phyloP scores from a whole-genome alignment of 1,284 basidiomycete genomes.

The Psilocybe mexicana region DNA sequence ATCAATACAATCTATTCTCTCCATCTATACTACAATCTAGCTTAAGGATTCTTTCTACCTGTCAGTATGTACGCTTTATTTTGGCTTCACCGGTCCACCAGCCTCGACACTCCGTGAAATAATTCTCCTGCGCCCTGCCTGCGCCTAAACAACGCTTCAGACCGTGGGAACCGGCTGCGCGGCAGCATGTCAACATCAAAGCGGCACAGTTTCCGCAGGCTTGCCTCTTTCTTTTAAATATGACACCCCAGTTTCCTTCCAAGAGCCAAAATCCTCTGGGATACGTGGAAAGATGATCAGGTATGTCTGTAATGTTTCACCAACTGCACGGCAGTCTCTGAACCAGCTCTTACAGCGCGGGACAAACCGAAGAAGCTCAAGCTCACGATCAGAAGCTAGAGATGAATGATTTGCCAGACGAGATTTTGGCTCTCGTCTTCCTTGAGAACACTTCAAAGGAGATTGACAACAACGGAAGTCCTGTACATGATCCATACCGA shows the following conservation, averaged over 20 bases:
- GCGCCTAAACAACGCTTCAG: no score
- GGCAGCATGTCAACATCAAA: neutral
- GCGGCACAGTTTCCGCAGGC: slow-evolving; percentile 9
- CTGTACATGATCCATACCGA: slow-evolving; percentile 10
- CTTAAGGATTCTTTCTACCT: no score
- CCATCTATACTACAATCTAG: no score
- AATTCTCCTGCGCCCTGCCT: no score
- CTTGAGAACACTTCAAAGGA: slow-evolving; percentile 18
- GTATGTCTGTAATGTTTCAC: neutral
- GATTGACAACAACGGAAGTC: neutral
- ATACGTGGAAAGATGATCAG: neutral
- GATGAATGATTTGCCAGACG: slow-evolving; percentile 18
- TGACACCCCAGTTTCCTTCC: neutral
- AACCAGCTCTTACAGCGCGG: neutral
- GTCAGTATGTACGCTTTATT: no score
- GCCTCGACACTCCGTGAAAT: no score
- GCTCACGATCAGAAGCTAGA: no score
- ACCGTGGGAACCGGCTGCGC: neutral
- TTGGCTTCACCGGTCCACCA: no score
- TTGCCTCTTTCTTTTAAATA: neutral
- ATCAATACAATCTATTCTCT: no score
- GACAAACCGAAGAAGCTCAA: no score
- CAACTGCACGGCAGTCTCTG: no score
- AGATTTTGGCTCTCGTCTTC: slow-evolving; percentile 22
- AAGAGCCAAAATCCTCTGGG: neutral